Evolutionary conservation across 2,329 filamentous ascomycete genomes (phyloP).

Genomic region (Thielaviopsis euricoi): DNA sequence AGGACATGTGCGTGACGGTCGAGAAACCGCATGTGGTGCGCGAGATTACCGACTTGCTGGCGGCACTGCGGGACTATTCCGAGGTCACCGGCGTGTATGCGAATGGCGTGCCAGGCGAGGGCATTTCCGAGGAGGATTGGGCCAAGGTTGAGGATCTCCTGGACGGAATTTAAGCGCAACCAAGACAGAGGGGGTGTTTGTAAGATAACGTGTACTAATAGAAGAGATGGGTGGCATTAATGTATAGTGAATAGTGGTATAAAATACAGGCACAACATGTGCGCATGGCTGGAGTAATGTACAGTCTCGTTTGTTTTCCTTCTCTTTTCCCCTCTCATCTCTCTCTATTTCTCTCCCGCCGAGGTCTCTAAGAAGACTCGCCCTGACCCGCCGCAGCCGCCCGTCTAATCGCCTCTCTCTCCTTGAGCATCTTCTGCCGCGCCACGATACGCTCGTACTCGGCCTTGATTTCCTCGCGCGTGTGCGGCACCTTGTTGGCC

Average conservation of each 20-base stretch:
- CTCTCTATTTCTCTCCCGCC: neutral
- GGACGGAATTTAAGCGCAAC: constrained; percentile 1
- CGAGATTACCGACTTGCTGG: constrained; percentile 40
- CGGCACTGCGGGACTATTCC: constrained; percentile 40
- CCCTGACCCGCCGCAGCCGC: constrained; percentile 16
- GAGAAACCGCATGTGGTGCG: constrained; percentile 36
- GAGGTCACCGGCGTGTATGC: constrained; percentile 61
- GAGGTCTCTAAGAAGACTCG: constrained; percentile 13
- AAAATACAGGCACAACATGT: too few species aligned
- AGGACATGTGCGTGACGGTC: constrained; percentile 50
- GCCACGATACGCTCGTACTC: constrained; percentile 60
- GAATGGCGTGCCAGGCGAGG: constrained; percentile 35
- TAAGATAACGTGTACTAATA: neutral
- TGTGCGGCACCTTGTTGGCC: constrained; percentile 59
- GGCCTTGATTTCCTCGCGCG: constrained; percentile 64
- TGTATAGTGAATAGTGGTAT: too few species aligned
- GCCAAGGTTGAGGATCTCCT: constrained; percentile 23
- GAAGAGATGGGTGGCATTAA: neutral
- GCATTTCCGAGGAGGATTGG: constrained; percentile 31
- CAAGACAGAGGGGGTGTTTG: neutral
- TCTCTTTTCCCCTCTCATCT: too few species aligned
- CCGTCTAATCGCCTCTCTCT: constrained; percentile 23
- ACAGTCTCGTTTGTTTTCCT: too few species aligned
- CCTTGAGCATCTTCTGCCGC: constrained; percentile 58
- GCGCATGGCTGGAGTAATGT: too few species aligned